Base-by-base conservation (phyloP, 257 asterid species). In the Phtheirospermum japonicum region DNA sequence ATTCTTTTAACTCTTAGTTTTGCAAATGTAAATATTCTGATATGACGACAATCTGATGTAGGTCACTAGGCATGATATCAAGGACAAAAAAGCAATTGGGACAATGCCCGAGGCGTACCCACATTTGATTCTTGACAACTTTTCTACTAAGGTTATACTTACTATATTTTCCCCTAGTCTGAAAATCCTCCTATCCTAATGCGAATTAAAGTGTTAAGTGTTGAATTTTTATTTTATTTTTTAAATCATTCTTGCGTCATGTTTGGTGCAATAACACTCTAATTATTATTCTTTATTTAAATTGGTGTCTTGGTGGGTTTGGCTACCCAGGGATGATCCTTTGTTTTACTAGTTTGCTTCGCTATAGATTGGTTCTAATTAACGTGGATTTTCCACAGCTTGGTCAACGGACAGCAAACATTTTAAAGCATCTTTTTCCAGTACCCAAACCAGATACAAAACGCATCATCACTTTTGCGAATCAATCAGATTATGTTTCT, bases 51-150 rank as follows among this genome's bases (percentile, higher is more conserved):
- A 54, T 69, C 54, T 71, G 58, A 52, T 80, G 74, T 76, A 89
- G 97, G 97, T 89, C 48, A 89, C 96, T 11, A 83, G 99, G 71
- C 97, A 90, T 37, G 97, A 90, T 66, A 90, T 87, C 67, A 90
- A 90, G 80, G 97, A 90, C 79, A 85, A 73, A 76, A 75, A 85
- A 50, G 85, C 88, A 57, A 76, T 90, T 28, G 97, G 97, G 75
- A 83, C 90, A 5, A 87, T 90, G 95, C 82, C 96, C 0, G 95
- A 87, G 82, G 97, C 87, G 53, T 87, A 85, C 73, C 97, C 97
- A 2, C 97, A 90, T 81, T 72, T 90, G 83, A 83, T 90, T 57
- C 79, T 90, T 14, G 33, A 90, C 74, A 87, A 85, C 79, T 90
- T 90, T 59, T 71, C 90, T 5, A 72, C 92, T 31, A 77, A 85